Base-by-base conservation (phyloP, 108 stramenopile species). In the Chaetoceros muelleri region DNA sequence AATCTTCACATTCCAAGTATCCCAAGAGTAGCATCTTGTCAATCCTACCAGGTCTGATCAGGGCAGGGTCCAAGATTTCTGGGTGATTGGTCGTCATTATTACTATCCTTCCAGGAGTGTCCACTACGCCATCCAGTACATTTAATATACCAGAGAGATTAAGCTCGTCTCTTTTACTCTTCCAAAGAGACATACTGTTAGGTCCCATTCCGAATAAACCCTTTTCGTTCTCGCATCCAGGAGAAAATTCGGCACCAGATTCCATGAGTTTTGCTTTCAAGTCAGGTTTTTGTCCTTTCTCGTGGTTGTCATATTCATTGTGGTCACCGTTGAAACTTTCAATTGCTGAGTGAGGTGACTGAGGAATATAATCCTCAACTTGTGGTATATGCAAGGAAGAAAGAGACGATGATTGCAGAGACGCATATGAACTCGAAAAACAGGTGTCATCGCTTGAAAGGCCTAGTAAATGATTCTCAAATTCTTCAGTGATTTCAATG, bases 71-170 rank as follows among this genome's bases (percentile, higher is more conserved):
- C 63, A 91, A 71, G 45, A 65, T 57, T 51, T 91, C 90, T 1
- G 80, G 79, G 58, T 83, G 80, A 67, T 91, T 91, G 26, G 80
- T 81, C 8, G 90, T 91, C 75, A 91, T 74, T 53, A 91, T 67
- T 17, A 91, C 70, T 47, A 91, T 85, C 8, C 90, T 65, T 19
- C 76, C 82, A 45, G 85, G 85, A 13, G 78, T 68, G 51, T 90
- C 90, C 1, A 91, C 84, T 1, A 87, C 80, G 1, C 90, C 90
- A 74, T 87, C 90, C 28, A 91, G 58, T 2, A 82, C 85, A 52
- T 91, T 86, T 53, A 91, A 61, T 23, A 91, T 58, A 3, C 85
- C 81, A 25, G 73, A 61, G 1, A 85, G 54, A 20, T 69, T 65
- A 13, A 85, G 52, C 29, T 67, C 53, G 53, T 85, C 84, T 24